A percentile compares a stretch with the other conserved stretches of the same genome.
phyloP scores from a whole-genome alignment of 495 filamentous ascomycete species.

The Trichocladium uniseriatum region DNA sequence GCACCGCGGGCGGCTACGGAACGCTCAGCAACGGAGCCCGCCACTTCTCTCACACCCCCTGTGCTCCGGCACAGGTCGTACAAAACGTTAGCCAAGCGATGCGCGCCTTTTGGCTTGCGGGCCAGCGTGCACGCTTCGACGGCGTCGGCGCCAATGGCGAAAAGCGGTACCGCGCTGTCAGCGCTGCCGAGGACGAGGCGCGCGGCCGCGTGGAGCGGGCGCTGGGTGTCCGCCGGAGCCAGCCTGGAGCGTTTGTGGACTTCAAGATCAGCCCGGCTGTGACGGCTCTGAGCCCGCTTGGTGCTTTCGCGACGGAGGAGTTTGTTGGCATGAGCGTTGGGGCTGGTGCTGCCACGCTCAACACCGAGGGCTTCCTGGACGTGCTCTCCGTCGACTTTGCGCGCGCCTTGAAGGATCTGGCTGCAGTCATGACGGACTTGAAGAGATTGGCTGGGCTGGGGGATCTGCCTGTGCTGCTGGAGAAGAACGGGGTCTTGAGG shows the following conservation, averaged over 20 bases:
- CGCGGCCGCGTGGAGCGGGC: slow-evolving; percentile 45
- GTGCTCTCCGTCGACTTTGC: slow-evolving; percentile 82
- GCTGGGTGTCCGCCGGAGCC: slow-evolving; percentile 37
- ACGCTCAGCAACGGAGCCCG: slow-evolving; percentile 64
- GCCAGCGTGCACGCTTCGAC: slow-evolving; percentile 77
- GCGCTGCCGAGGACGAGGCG: slow-evolving; percentile 59
- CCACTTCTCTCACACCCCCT: slow-evolving; percentile 82
- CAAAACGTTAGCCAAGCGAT: slow-evolving; percentile 87
- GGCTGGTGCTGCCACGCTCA: slow-evolving; percentile 46
- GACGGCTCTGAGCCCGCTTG: slow-evolving; percentile 63
- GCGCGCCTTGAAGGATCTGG: slow-evolving; percentile 73
- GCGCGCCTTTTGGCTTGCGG: slow-evolving; percentile 79
- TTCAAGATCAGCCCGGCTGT: slow-evolving; percentile 81
- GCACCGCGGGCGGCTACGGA: slow-evolving; percentile 80
- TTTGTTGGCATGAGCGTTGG: slow-evolving; percentile 12
- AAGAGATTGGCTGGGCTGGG: slow-evolving; percentile 65
- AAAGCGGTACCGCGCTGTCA: slow-evolving; percentile 66
- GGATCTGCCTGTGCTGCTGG: slow-evolving; percentile 70
- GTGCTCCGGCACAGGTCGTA: slow-evolving; percentile 81
- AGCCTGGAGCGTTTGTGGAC: slow-evolving; percentile 71
- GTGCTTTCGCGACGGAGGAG: slow-evolving; percentile 18
- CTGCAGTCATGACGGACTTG: slow-evolving; percentile 70
- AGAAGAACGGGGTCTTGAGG: slow-evolving; percentile 49
- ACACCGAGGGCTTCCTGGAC: slow-evolving; percentile 72
- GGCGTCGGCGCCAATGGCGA: slow-evolving; percentile 61